These are phyloP conservation scores for Cunninghamia lanceolata DNA, from an alignment of 75 land plant species.

Conservation along the genomic window DNA sequence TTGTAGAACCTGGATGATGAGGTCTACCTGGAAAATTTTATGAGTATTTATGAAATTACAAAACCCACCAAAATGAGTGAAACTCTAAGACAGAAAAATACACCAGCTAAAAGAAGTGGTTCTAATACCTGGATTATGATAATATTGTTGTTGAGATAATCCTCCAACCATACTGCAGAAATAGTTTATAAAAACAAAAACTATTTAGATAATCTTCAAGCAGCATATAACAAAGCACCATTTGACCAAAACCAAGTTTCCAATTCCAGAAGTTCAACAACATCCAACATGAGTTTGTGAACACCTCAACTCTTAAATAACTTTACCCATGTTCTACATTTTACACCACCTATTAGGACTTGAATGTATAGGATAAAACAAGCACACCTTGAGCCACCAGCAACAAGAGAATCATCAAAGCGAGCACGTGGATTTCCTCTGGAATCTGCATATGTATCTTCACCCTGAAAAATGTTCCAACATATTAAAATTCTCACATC, in stretches of 20 bases:
- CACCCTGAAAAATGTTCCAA: not conserved
- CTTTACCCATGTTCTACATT: not conserved
- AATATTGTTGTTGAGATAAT: constrained; percentile 7
- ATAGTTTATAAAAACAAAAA: not conserved
- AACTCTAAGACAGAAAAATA: not conserved
- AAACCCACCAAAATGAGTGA: not conserved
- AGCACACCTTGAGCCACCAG: constrained; percentile 20
- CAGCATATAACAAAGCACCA: not conserved
- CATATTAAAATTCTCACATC: not conserved
- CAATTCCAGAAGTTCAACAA: not conserved
- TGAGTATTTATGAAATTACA: not conserved
- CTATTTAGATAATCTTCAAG: not conserved
- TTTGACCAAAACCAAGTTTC: not conserved
- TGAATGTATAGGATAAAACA: not conserved
- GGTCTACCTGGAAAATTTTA: constrained; percentile 4
- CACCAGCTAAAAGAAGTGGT: not conserved
- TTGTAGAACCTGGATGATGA: not conserved
- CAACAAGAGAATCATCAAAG: constrained; percentile 7
- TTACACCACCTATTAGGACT: not conserved
- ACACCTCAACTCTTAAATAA: not conserved
- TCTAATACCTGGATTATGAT: constrained; percentile 17
- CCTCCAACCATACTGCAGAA: not conserved
- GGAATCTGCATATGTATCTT: not conserved
- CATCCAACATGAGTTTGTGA: not conserved
- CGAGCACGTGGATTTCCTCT: constrained; percentile 30